Percentiles rank a stretch among this genome's conserved stretches.
These are phyloP conservation scores for Rhynchosporium secalis DNA, from an alignment of 2,329 filamentous ascomycete species.

Conservation along the genomic window DNA sequence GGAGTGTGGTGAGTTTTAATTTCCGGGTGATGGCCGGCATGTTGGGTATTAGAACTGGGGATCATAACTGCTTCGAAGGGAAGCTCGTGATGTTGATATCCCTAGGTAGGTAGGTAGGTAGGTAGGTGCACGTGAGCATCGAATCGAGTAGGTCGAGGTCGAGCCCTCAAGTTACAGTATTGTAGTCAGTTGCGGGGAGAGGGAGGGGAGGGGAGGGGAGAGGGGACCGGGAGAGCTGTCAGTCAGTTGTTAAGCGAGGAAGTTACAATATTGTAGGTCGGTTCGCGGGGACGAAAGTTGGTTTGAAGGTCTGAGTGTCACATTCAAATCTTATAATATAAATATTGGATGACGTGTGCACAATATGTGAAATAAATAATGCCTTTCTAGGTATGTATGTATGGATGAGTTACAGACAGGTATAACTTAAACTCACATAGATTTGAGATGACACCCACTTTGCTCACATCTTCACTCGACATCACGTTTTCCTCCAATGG, in stretches of 20 bases:
- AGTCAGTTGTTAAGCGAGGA: not conserved
- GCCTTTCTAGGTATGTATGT: too few relatives aligned
- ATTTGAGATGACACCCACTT: too few relatives aligned
- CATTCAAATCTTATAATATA: too few relatives aligned
- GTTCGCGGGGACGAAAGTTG: too few relatives aligned
- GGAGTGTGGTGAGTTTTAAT: conserved; percentile 14
- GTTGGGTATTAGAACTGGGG: conserved; percentile 9
- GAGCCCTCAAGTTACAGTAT: not conserved
- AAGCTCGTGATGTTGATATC: conserved; percentile 8
- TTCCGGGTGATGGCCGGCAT: conserved; percentile 33
- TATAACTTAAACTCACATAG: too few relatives aligned
- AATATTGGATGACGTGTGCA: too few relatives aligned
- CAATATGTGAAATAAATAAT: too few relatives aligned
- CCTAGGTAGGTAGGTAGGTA: not conserved
- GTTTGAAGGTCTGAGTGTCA: too few relatives aligned
- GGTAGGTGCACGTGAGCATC: conserved; percentile 13
- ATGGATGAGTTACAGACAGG: too few relatives aligned
- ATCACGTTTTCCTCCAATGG: conserved; percentile 17
- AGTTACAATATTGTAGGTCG: too few relatives aligned
- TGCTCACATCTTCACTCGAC: not conserved
- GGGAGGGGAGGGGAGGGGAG: not conserved
- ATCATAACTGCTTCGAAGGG: conserved; percentile 30
- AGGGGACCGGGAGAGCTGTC: not conserved
- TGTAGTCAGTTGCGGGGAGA: conserved; percentile 16
- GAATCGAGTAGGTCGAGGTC: not conserved